Evolutionary conservation across 2,329 filamentous ascomycete genomes (phyloP).

Genomic region (Myriosclerotinia curreyana): DNA sequence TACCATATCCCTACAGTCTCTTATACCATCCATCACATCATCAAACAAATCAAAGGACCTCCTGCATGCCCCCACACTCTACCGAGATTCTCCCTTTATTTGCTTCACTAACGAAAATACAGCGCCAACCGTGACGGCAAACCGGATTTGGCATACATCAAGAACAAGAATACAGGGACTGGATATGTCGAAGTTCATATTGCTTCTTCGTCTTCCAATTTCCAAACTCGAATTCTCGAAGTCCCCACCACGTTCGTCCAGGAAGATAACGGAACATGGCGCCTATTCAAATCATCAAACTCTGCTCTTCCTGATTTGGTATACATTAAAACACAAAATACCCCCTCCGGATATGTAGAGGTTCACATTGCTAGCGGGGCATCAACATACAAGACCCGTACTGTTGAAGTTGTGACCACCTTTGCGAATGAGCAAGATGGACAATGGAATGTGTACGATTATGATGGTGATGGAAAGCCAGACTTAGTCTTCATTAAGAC

Average conservation of each 20-base stretch:
- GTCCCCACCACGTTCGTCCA: conserved; percentile 3
- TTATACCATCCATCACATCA: not conserved
- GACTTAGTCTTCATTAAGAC: conserved; percentile 23
- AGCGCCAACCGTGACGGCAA: conserved; percentile 11
- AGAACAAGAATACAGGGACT: conserved; percentile 14
- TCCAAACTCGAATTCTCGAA: conserved; percentile 15
- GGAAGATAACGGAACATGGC: conserved; percentile 19
- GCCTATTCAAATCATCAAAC: conserved; percentile 1
- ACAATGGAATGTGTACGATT: conserved; percentile 21
- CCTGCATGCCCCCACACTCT: not conserved
- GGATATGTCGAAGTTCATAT: conserved; percentile 21
- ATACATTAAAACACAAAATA: conserved; percentile 17
- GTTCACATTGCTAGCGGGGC: conserved; percentile 16
- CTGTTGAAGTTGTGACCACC: conserved; percentile 15
- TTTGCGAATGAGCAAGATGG: conserved; percentile 21
- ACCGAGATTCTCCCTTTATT: not conserved
- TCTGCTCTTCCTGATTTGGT: conserved; percentile 8
- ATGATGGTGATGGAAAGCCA: conserved; percentile 15
- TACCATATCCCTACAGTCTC: not conserved
- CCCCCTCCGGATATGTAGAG: conserved; percentile 3
- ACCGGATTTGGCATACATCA: conserved; percentile 17
- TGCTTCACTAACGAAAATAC: not conserved
- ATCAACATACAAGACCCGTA: conserved; percentile 9
- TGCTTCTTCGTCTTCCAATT: conserved; percentile 13
- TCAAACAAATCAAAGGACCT: not conserved